Conservation (phyloP, 139 green algal genomes). For the Dunaliella primolecta region DNA sequence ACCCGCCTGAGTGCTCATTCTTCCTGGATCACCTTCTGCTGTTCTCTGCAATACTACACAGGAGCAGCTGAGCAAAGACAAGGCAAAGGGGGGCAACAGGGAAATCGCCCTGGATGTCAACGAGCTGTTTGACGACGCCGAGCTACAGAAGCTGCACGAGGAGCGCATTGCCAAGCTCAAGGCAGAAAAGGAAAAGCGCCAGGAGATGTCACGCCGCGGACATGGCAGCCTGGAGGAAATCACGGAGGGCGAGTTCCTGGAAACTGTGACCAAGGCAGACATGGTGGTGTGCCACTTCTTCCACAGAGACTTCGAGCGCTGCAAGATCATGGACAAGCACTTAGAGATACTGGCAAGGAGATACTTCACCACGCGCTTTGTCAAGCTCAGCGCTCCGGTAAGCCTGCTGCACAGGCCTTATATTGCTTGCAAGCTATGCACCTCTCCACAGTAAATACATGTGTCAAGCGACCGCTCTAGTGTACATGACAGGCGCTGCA, state of each 20-base stretch:
- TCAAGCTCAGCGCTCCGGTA: constrained; percentile 84
- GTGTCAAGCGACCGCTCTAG: too few species aligned
- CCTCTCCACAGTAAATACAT: too few species aligned
- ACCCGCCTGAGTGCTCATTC: not conserved
- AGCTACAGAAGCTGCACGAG: constrained; percentile 63
- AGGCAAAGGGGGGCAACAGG: constrained; percentile 29
- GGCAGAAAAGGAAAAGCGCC: constrained; percentile 77
- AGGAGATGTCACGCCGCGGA: constrained; percentile 68
- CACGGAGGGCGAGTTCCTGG: constrained; percentile 87
- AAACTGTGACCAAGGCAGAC: constrained; percentile 80
- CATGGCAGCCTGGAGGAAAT: constrained; percentile 80
- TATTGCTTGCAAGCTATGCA: not conserved
- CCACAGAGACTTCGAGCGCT: constrained; percentile 93
- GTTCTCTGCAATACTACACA: too few species aligned
- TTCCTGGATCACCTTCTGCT: not conserved
- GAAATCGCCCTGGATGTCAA: constrained; percentile 62
- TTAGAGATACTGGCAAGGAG: constrained; percentile 62
- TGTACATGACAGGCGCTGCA: not conserved
- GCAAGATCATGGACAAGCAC: constrained; percentile 96
- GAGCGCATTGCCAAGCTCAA: constrained; percentile 73
- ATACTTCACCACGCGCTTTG: constrained; percentile 90
- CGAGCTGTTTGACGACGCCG: constrained; percentile 73
- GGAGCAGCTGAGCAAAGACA: constrained; percentile 42
- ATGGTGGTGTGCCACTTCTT: constrained; percentile 90
- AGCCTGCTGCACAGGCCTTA: too few species aligned